Conservation (phyloP, 805 yeast species). For the Nadsonia fulvescens region DNA sequence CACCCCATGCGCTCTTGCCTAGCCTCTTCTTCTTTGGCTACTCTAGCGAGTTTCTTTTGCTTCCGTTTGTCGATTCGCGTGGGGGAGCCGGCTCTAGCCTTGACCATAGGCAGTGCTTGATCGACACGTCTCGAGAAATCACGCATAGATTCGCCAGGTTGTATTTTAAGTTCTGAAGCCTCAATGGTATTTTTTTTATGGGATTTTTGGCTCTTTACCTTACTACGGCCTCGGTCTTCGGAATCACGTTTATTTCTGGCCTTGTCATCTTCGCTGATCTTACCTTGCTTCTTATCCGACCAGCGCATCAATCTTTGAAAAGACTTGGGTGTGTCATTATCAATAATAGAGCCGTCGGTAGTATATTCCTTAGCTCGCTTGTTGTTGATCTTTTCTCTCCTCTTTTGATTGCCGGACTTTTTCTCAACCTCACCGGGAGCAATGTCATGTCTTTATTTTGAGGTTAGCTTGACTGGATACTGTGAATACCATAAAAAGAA, state of each 20-base stretch:
- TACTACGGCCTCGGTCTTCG: constrained; percentile 4
- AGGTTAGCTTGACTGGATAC: neutral
- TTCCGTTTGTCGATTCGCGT: constrained; percentile 15
- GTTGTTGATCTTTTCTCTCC: constrained; percentile 8
- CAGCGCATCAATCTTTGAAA: constrained; percentile 17
- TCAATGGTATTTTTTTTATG: constrained; percentile 4
- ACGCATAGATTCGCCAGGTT: constrained; percentile 20
- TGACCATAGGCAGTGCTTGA: constrained; percentile 22
- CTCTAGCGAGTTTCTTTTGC: constrained; percentile 13
- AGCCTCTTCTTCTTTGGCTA: constrained; percentile 10
- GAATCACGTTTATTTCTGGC: constrained; percentile 4
- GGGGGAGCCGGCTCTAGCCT: constrained; percentile 18
- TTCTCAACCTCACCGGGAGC: neutral
- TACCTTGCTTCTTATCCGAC: constrained; percentile 5
- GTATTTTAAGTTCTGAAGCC: constrained; percentile 11
- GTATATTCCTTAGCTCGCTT: constrained; percentile 5
- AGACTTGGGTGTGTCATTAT: constrained; percentile 20
- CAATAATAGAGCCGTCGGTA: constrained; percentile 9
- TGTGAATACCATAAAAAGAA: neutral
- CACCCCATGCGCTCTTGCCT: too few relatives aligned
- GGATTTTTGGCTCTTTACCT: constrained; percentile 2
- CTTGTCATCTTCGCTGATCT: constrained; percentile 4
- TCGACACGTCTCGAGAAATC: constrained; percentile 24
- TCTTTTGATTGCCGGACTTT: constrained; percentile 6
- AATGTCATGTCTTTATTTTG: neutral